These are phyloP conservation scores for Xylaria venustula DNA, from an alignment of 495 filamentous ascomycete species.

Conservation along the genomic window DNA sequence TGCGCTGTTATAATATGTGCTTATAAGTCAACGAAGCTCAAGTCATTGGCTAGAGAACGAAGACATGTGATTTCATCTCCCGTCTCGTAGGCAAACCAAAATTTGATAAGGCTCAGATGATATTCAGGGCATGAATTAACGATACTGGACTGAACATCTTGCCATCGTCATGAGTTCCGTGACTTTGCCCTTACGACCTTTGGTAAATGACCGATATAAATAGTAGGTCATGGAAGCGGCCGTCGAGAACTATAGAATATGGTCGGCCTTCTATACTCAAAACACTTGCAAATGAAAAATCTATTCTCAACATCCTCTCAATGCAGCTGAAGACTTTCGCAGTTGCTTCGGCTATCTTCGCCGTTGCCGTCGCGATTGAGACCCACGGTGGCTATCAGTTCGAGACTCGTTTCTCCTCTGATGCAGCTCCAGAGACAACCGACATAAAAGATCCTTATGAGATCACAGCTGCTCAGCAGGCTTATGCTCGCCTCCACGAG, in stretches of 20 bases:
- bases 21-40: too few species aligned
- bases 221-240: background rate
- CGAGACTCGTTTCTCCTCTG: slow-evolving; percentile 13
- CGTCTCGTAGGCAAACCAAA: background rate
- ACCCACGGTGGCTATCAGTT: slow-evolving; percentile 12
- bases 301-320: too few species aligned
- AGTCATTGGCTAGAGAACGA: slow-evolving; percentile 4
- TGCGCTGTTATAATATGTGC: too few species aligned
- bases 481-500: slow-evolving; percentile 6
- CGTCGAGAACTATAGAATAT: background rate
- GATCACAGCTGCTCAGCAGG: slow-evolving; percentile 3
- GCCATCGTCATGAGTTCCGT: background rate
- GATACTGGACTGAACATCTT: background rate
- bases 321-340: slow-evolving; percentile 6
- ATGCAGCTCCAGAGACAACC: background rate
- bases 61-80: background rate
- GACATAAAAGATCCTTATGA: slow-evolving; percentile 15
- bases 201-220: background rate
- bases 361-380: slow-evolving; percentile 1
- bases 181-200: background rate
- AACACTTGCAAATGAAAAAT: too few species aligned
- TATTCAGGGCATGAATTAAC: too few species aligned
- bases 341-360: background rate
- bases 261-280: background rate
- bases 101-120: background rate